Conservation (phyloP, 2,329 filamentous ascomycete genomes). For the Parasarocladium wereldwijsianum region DNA sequence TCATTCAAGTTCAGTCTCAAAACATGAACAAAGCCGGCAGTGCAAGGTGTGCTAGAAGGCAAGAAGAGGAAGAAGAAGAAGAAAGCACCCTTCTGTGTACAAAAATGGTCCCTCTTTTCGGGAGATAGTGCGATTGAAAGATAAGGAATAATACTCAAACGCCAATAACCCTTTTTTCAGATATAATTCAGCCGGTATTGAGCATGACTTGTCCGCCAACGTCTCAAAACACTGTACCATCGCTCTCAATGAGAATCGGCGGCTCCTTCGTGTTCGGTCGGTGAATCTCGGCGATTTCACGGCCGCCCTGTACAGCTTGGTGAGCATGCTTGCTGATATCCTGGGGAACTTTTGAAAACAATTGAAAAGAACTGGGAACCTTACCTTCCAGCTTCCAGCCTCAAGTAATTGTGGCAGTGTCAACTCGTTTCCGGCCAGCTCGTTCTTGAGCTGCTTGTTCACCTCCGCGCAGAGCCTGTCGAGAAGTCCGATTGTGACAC, state of each 20-base stretch:
- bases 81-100: too few species aligned
- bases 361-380: slow-evolving; percentile 10
- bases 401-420: slow-evolving; percentile 81
- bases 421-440: slow-evolving; percentile 56
- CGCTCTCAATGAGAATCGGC: slow-evolving; percentile 89
- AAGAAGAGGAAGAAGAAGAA: too few species aligned
- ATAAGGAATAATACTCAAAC: too few species aligned
- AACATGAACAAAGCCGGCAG: too few species aligned
- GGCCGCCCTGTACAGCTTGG: slow-evolving; percentile 48
- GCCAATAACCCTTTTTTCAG: too few species aligned
- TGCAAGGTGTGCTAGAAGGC: too few species aligned
- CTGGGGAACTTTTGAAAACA: slow-evolving; percentile 5
- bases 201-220: neutral
- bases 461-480: slow-evolving; percentile 38
- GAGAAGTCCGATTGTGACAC: slow-evolving; percentile 44
- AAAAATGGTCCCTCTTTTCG: too few species aligned
- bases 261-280: slow-evolving; percentile 93
- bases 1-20: too few species aligned
- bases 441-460: slow-evolving; percentile 46
- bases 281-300: slow-evolving; percentile 90
- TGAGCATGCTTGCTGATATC: neutral
- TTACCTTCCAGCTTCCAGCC: slow-evolving; percentile 94
- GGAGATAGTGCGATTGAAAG: too few species aligned
- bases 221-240: slow-evolving; percentile 81
- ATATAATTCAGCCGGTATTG: too few species aligned